A percentile compares a stretch with the other conserved stretches of the same genome.
These are phyloP conservation scores for Mesembryanthemum crystallinum DNA, from an alignment of 148 eudicot species.

Conservation along the genomic window DNA sequence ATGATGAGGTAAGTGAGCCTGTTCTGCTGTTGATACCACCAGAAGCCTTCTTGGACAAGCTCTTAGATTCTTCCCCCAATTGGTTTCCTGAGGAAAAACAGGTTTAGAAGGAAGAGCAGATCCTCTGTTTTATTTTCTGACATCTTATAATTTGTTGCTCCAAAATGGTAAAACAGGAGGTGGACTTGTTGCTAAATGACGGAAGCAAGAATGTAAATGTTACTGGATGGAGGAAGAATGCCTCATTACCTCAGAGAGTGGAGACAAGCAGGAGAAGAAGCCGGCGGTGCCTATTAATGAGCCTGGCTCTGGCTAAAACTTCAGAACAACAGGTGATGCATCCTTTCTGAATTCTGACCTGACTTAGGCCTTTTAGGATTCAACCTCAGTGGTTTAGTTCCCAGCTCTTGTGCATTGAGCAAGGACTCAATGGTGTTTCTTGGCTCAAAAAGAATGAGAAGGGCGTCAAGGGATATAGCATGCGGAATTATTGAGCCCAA, in stretches of 20 bases:
- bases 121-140: background rate
- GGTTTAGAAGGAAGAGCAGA: background rate
- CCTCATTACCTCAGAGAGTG: conserved; percentile 69
- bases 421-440: background rate
- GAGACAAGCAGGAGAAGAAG: conserved; percentile 96
- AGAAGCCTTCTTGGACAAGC: background rate
- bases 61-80: background rate
- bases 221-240: conserved; percentile 77
- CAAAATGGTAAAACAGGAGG: conserved; percentile 59
- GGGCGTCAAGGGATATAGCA: no score
- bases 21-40: conserved; percentile 12
- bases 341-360: conserved; percentile 16
- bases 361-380: conserved; percentile 10
- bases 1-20: conserved; percentile 70
- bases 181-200: conserved; percentile 92
- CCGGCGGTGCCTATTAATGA: conserved; percentile 90
- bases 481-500: background rate
- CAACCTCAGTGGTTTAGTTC: background rate
- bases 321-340: conserved; percentile 68
- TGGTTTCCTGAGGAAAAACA: background rate
- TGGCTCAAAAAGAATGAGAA: background rate
- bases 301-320: conserved; percentile 90
- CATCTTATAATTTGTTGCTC: background rate
- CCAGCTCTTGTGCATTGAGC: background rate
- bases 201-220: conserved; percentile 97